phyloP scores from a whole-genome alignment of 148 eudicot species.

The Chenopodium album region DNA sequence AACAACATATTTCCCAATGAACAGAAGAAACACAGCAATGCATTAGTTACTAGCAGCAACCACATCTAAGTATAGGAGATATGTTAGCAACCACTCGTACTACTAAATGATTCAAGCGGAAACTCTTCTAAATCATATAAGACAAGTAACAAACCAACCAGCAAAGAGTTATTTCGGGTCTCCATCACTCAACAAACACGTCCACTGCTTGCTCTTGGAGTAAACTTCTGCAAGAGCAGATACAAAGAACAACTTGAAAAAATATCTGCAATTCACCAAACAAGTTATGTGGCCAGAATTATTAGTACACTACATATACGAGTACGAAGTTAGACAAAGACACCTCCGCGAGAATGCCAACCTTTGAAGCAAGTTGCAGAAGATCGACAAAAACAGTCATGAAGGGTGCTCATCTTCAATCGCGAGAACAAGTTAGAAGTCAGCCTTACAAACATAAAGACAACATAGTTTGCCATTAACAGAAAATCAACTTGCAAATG shows the following conservation, averaged over 20 bases:
- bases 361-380: slow-evolving; percentile 12
- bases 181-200: not conserved
- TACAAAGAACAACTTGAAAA: not conserved
- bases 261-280: slow-evolving; percentile 9
- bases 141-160: not conserved
- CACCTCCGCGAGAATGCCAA: slow-evolving; percentile 17
- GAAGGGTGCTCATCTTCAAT: slow-evolving; percentile 12
- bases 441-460: not conserved
- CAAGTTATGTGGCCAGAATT: slow-evolving; percentile 13
- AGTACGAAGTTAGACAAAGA: slow-evolving; percentile 6
- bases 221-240: not conserved
- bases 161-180: not conserved
- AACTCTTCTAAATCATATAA: not conserved
- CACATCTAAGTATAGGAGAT: not conserved
- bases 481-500: not conserved
- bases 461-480: not conserved
- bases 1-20: not conserved
- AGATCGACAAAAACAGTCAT: not conserved
- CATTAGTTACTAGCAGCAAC: not conserved
- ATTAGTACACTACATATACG: not conserved
- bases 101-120: not conserved
- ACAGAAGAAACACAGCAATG: not conserved
- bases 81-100: not conserved
- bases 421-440: slow-evolving; percentile 8
- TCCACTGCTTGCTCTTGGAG: not conserved